Evolutionary conservation across 331 rosid species (phyloP).

Genomic region (Ulmus americana): DNA sequence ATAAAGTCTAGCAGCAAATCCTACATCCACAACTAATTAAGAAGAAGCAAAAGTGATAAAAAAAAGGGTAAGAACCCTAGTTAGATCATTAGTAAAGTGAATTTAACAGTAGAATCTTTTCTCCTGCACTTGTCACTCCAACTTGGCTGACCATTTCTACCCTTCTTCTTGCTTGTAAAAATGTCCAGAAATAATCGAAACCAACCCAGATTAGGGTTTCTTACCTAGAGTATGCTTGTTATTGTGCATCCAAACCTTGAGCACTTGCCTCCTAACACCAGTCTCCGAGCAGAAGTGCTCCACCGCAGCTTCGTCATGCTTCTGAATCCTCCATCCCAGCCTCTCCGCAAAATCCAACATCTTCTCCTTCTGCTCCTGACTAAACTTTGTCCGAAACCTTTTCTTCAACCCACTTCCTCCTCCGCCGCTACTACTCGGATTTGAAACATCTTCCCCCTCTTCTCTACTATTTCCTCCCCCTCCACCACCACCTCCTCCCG

Average conservation of each 20-base stretch:
- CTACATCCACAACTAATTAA: not conserved
- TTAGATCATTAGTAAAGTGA: constrained; percentile 8
- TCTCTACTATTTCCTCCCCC: constrained; percentile 44
- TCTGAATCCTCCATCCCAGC: constrained; percentile 89
- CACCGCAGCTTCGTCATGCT: constrained; percentile 69
- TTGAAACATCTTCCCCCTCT: constrained; percentile 56
- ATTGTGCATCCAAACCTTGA: constrained; percentile 98
- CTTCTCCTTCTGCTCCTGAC: constrained; percentile 77
- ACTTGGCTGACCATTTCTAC: not conserved
- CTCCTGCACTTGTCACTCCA: not conserved
- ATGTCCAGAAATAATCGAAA: not conserved
- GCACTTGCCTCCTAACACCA: constrained; percentile 51
- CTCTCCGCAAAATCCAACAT: constrained; percentile 73
- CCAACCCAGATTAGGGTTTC: constrained; percentile 50
- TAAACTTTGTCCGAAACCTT: constrained; percentile 67
- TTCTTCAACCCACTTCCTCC: constrained; percentile 48
- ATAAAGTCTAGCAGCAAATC: not conserved
- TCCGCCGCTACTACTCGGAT: constrained; percentile 74
- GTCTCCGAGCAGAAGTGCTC: constrained; percentile 59
- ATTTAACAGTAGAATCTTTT: not conserved
- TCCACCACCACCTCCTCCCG: constrained; percentile 28
- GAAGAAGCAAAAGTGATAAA: not conserved
- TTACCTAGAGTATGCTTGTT: constrained; percentile 85
- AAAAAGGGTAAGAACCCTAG: constrained; percentile 33
- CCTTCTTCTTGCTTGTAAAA: not conserved